Evolutionary conservation across 2,329 filamentous ascomycete species (phyloP).

Genomic region (Fonsecaea pugnacius): DNA sequence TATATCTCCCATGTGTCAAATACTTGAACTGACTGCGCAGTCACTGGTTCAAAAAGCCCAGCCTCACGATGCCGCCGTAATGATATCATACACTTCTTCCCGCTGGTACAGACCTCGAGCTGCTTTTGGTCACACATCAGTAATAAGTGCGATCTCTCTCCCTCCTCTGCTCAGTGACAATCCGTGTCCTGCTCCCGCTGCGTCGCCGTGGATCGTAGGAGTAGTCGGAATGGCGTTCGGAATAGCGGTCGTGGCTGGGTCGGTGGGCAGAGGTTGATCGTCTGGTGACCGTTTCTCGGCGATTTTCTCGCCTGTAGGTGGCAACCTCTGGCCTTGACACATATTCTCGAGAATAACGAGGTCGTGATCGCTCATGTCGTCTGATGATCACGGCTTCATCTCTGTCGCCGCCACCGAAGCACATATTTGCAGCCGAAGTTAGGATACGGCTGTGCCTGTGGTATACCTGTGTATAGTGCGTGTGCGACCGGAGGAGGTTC

Average conservation of each 20-base stretch:
- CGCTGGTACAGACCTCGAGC: not conserved
- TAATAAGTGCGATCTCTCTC: constrained; percentile 23
- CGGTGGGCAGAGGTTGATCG: constrained; percentile 32
- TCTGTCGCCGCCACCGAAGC: constrained; percentile 30
- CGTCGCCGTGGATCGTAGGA: constrained; percentile 24
- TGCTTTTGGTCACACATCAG: not conserved
- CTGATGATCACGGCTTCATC: constrained; percentile 33
- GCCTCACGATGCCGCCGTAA: not conserved
- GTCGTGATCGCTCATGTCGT: constrained; percentile 29
- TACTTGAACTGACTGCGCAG: not conserved
- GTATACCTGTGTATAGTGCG: not conserved
- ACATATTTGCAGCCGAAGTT: constrained; percentile 25
- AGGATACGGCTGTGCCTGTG: not conserved
- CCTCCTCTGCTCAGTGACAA: constrained; percentile 29
- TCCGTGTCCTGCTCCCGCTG: constrained; percentile 29
- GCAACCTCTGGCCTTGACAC: constrained; percentile 33
- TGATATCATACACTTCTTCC: constrained; percentile 4
- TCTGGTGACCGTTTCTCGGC: constrained; percentile 30
- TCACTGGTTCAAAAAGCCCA: not conserved
- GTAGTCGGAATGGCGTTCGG: constrained; percentile 15
- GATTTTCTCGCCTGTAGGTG: constrained; percentile 30
- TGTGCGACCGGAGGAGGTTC: not conserved
- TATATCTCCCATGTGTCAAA: not conserved
- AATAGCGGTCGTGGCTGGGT: constrained; percentile 25
- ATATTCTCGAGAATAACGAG: constrained; percentile 29